Base-by-base conservation (phyloP, 305 asterid species). In the Solanum hybrid region DNA sequence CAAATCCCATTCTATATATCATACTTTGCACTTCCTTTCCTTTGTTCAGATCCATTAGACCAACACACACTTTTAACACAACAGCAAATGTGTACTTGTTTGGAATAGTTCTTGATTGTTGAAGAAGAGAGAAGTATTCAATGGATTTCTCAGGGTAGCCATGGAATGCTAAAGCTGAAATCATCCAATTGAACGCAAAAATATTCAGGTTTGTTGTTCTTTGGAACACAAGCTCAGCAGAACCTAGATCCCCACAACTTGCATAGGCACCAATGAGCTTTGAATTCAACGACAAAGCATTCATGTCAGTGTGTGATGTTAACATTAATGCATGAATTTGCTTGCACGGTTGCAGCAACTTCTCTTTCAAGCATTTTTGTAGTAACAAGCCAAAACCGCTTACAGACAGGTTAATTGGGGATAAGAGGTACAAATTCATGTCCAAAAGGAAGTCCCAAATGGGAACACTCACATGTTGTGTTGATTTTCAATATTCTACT, bases 161-260 rank as follows among this genome's bases (percentile, higher is more conserved):
- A 79, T 87, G 91, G 26, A 90, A 92, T 31, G 90, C 89, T 5
- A 91, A 87, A 77, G 94, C 90, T 17, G 92, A 92, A 89, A 95
- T 94, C 94, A 94, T 93, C 97, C 95, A 95, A 91, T 95, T 95
- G 90, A 93, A 93, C 1, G 95, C 97, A 80, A 94, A 95, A 17
- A 89, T 90, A 90, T 95, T 95, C 57, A 95, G 94, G 91, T 79
- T 89, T 82, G 87, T 89, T 24, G 95, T 94, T 90, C 45, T 79
- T 38, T 87, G 86, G 89, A 94, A 94, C 91, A 96, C 92, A n/a
- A 87, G 76, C 61, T 88, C 92, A 27, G 96, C 93, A 65, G 96
- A 92, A 86, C 5, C 80, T 87, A 95, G 88, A 93, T 94, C 95
- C 41, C 96, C 94, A 36, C 96, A 95, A 89, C 93, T 92, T 36